Conservation (phyloP, 108 stramenopile genomes). For the Cylindrotheca closterium region DNA sequence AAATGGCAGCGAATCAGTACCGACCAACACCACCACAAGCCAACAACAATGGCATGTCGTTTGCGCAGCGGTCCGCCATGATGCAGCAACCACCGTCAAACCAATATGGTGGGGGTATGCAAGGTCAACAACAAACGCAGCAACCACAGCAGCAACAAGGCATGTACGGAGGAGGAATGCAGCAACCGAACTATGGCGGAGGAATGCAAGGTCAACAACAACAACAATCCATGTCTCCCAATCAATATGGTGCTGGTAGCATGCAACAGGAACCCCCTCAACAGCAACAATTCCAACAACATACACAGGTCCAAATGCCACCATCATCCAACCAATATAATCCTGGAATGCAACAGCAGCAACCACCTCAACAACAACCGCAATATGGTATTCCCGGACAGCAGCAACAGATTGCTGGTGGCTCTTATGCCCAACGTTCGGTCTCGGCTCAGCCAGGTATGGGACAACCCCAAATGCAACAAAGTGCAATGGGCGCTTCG, state of each 20-base stretch:
- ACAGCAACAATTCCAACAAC: conserved; percentile 12
- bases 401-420: no score
- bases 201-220: conserved; percentile 4
- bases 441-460: conserved; percentile 7
- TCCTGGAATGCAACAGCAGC: conserved; percentile 9
- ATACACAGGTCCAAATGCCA: no score
- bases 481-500: no score
- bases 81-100: conserved; percentile 25
- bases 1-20: no score
- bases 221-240: no score
- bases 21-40: no score
- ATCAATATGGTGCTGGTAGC: background rate
- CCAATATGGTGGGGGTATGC: conserved; percentile 20
- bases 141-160: conserved; percentile 19
- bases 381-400: conserved; percentile 3
- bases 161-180: background rate
- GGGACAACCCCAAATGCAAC: conserved; percentile 1
- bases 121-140: conserved; percentile 20
- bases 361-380: conserved; percentile 10
- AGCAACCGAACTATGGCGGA: background rate
- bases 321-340: no score
- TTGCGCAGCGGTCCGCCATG: conserved; percentile 36
- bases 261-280: conserved; percentile 17
- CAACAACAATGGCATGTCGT: conserved; percentile 10
- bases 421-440: conserved; percentile 15